phyloP scores from a whole-genome alignment of 1,139 yeast species.

The Candida mesenterica region DNA sequence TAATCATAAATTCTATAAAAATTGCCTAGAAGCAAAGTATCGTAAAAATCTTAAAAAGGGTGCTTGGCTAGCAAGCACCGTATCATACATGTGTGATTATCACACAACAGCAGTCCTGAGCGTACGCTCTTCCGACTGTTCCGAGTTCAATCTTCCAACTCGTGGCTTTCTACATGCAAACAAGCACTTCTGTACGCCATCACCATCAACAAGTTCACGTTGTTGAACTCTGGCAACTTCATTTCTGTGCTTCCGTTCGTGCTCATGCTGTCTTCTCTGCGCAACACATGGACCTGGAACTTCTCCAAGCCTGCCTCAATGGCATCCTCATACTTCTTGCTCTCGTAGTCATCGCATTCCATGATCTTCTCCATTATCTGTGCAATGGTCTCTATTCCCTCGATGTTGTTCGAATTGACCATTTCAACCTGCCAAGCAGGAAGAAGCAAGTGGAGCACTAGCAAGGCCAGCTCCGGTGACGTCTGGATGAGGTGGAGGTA shows the following conservation, averaged over 20 bases:
- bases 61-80: too few relatives aligned
- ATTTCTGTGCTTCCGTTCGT: constrained; percentile 8
- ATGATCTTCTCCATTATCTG: constrained; percentile 27
- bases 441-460: constrained; percentile 24
- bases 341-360: constrained; percentile 11
- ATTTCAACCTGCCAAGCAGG: constrained; percentile 39
- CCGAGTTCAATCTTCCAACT: constrained; percentile 35
- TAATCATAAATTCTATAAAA: too few relatives aligned
- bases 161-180: constrained; percentile 36
- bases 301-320: constrained; percentile 15
- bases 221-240: constrained; percentile 11
- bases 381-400: constrained; percentile 29
- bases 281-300: constrained; percentile 4
- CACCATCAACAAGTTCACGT: constrained; percentile 28
- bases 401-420: constrained; percentile 28
- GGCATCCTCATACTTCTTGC: constrained; percentile 2
- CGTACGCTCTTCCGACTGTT: too few relatives aligned
- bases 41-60: too few relatives aligned
- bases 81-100: too few relatives aligned
- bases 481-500: constrained; percentile 41
- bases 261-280: constrained; percentile 14
- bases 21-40: too few relatives aligned
- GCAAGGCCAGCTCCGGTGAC: constrained; percentile 38
- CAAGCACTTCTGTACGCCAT: constrained; percentile 44
- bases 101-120: too few relatives aligned